Evolutionary conservation across 2,329 filamentous ascomycete species (phyloP).

Genomic region (Helotiales sp.): DNA sequence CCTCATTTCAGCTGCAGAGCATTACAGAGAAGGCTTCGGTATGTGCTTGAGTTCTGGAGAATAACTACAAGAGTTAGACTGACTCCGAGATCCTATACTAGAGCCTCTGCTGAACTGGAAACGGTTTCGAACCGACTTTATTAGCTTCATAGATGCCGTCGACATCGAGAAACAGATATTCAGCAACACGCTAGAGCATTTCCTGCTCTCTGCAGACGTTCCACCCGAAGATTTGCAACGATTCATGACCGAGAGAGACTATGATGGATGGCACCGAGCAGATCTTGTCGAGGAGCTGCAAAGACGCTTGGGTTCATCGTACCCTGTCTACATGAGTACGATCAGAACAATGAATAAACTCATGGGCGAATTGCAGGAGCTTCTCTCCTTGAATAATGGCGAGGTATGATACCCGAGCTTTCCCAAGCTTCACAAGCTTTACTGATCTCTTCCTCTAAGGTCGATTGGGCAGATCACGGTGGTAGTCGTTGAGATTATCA

Average conservation of each 20-base stretch:
- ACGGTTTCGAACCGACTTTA: slow-evolving; percentile 25
- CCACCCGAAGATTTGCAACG: slow-evolving; percentile 20
- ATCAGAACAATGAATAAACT: slow-evolving; percentile 22
- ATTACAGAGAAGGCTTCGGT: slow-evolving; percentile 29
- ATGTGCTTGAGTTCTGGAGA: too few species aligned
- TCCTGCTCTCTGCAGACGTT: slow-evolving; percentile 25
- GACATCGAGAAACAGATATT: slow-evolving; percentile 27
- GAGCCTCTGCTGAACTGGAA: slow-evolving; percentile 28
- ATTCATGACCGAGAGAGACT: slow-evolving; percentile 18
- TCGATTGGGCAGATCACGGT: slow-evolving; percentile 27
- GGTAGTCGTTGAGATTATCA: slow-evolving; percentile 28
- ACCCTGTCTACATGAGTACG: slow-evolving; percentile 21
- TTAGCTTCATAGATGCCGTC: slow-evolving; percentile 24
- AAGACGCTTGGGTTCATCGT: slow-evolving; percentile 20
- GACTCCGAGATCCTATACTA: too few species aligned
- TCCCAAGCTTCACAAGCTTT: background rate
- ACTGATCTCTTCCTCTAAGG: slow-evolving; percentile 13
- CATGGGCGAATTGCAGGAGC: slow-evolving; percentile 20
- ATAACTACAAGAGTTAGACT: too few species aligned
- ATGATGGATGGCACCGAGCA: slow-evolving; percentile 23
- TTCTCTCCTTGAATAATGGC: slow-evolving; percentile 28
- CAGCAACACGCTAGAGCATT: slow-evolving; percentile 19
- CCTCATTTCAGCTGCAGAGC: slow-evolving; percentile 24
- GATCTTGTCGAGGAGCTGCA: slow-evolving; percentile 17
- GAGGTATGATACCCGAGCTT: slow-evolving; percentile 14